Percentiles rank a stretch among this genome's conserved stretches.
Conservation (phyloP, 192 early-diverging fungal species). For the Funneliformis geosporum region DNA sequence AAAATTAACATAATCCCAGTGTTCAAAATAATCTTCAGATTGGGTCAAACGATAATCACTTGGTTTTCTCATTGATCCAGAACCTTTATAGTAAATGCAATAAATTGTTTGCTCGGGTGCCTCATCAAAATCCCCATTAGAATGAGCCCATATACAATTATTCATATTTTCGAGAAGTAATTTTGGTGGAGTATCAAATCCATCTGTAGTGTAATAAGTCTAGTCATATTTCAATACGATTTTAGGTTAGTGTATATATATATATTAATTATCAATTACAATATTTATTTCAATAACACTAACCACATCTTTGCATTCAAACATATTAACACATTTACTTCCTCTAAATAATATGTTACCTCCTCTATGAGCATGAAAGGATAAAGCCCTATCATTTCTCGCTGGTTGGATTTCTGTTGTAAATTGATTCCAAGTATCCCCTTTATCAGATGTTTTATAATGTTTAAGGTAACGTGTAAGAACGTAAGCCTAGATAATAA, state of each 20-base stretch:
- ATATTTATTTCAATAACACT: neutral
- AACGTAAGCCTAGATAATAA: constrained; percentile 53
- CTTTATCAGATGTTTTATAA: constrained; percentile 63
- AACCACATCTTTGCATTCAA: constrained; percentile 63
- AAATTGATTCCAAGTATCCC: constrained; percentile 60
- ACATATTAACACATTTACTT: constrained; percentile 51
- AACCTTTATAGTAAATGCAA: constrained; percentile 59
- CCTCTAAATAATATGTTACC: constrained; percentile 69
- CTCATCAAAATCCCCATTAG: constrained; percentile 60
- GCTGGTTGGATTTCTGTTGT: constrained; percentile 46
- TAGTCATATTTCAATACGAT: constrained; percentile 20
- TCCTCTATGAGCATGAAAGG: constrained; percentile 72
- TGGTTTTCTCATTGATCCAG: constrained; percentile 32
- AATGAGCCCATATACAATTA: constrained; percentile 75
- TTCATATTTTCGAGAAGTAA: constrained; percentile 58
- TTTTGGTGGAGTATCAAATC: constrained; percentile 59
- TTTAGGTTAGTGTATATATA: neutral
- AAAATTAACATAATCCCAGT: constrained; percentile 57
- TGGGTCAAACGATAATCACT: constrained; percentile 61
- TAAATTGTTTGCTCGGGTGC: constrained; percentile 70
- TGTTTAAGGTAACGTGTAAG: constrained; percentile 52
- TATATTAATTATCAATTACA: neutral
- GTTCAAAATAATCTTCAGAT: constrained; percentile 75
- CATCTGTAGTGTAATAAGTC: constrained; percentile 68
- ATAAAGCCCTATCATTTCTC: constrained; percentile 33